Evolutionary conservation across 2,329 filamentous ascomycete genomes (phyloP).

Genomic region (Arthrocladium fulminans): DNA sequence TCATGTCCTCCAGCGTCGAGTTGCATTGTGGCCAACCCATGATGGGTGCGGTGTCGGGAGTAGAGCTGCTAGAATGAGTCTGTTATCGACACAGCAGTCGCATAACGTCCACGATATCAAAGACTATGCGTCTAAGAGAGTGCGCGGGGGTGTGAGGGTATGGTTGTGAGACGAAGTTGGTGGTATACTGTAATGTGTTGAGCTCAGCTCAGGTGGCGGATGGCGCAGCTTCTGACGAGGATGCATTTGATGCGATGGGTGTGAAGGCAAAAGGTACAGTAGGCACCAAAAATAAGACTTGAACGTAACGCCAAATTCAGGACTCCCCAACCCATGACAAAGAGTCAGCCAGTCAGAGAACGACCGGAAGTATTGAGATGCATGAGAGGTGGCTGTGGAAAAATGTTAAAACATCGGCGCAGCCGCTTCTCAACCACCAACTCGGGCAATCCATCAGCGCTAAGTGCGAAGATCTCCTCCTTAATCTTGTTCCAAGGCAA

Average conservation of each 20-base stretch:
- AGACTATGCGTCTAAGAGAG: too few relatives aligned
- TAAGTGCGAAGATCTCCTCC: too few relatives aligned
- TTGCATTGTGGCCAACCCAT: constrained; percentile 44
- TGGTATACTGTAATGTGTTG: not conserved
- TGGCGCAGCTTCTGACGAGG: not conserved
- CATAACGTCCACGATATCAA: not conserved
- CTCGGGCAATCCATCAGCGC: not conserved
- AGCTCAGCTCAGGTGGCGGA: not conserved
- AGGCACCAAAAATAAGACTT: not conserved
- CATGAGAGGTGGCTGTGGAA: not conserved
- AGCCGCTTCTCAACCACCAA: too few relatives aligned
- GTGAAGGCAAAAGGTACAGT: too few relatives aligned
- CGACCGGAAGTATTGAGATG: too few relatives aligned
- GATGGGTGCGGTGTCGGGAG: not conserved
- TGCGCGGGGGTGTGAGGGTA: too few relatives aligned
- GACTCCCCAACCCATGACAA: too few relatives aligned
- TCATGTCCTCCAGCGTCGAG: constrained; percentile 39
- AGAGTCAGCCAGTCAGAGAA: not conserved
- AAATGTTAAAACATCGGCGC: not conserved
- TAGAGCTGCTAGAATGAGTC: not conserved
- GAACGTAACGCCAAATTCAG: too few relatives aligned
- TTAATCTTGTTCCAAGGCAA: too few relatives aligned
- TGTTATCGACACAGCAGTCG: not conserved
- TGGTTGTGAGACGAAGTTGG: too few relatives aligned
- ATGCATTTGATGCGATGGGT: not conserved